phyloP scores from a whole-genome alignment of 768 basidiomycete genomes.

The Amanita rubescens region DNA sequence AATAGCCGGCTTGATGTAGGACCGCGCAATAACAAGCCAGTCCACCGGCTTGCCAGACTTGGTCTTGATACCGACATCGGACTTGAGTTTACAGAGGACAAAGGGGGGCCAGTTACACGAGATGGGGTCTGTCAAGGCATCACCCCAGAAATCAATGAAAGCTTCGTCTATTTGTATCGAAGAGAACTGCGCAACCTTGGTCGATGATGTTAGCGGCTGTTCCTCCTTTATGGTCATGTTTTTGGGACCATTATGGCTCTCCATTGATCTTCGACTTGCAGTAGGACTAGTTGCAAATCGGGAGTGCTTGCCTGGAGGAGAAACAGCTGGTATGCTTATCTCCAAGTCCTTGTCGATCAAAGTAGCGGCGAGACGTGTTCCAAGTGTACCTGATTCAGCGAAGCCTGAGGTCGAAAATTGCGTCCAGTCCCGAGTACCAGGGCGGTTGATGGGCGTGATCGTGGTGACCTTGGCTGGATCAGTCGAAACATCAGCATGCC shows the following conservation, averaged over 20 bases:
- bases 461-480: slow-evolving; percentile 19
- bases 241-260: slow-evolving; percentile 11
- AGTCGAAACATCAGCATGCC: slow-evolving; percentile 24
- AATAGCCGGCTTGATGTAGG: slow-evolving; percentile 33
- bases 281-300: slow-evolving; percentile 12
- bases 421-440: slow-evolving; percentile 43
- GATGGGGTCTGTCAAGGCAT: slow-evolving; percentile 64
- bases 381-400: slow-evolving; percentile 30
- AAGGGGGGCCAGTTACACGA: slow-evolving; percentile 60
- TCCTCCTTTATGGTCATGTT: slow-evolving; percentile 1
- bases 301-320: slow-evolving; percentile 11
- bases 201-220: slow-evolving; percentile 14
- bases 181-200: slow-evolving; percentile 36
- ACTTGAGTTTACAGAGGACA: slow-evolving; percentile 61
- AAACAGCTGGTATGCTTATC: slow-evolving; percentile 32
- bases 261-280: slow-evolving; percentile 21
- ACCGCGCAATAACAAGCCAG: slow-evolving; percentile 69
- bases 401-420: slow-evolving; percentile 66
- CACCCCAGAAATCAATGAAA: slow-evolving; percentile 78
- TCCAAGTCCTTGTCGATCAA: slow-evolving; percentile 57
- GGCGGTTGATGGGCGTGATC: slow-evolving; percentile 17
- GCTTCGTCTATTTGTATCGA: slow-evolving; percentile 68
- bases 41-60: slow-evolving; percentile 34
- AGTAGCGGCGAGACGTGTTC: slow-evolving; percentile 44
- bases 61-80: slow-evolving; percentile 22